phyloP scores from a whole-genome alignment of 768 basidiomycete species.

The Auriscalpium orientale region DNA sequence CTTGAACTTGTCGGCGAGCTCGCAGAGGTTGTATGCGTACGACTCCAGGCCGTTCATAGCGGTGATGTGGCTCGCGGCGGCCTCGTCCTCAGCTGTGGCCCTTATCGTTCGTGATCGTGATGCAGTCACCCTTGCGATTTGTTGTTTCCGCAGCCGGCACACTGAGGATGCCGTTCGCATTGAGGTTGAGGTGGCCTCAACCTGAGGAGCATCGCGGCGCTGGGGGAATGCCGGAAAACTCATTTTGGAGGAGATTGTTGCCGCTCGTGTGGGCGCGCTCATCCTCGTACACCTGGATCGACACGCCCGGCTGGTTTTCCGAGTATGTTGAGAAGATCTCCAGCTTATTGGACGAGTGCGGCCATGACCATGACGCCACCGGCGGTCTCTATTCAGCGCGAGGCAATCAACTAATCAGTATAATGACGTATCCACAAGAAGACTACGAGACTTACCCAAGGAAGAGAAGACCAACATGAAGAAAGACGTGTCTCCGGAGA shows the following conservation, averaged over 20 bases:
- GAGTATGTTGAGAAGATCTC: slow-evolving; percentile 48
- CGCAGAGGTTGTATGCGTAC: slow-evolving; percentile 91
- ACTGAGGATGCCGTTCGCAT: slow-evolving; percentile 43
- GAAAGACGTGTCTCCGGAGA: slow-evolving; percentile 93
- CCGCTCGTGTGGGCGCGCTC: slow-evolving; percentile 40
- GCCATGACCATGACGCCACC: slow-evolving; percentile 54
- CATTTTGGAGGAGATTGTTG: slow-evolving; percentile 41
- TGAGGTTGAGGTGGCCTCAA: slow-evolving; percentile 38
- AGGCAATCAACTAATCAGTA: too few species aligned
- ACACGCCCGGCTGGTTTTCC: slow-evolving; percentile 42
- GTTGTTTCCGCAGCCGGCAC: slow-evolving; percentile 33
- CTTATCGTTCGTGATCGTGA: slow-evolving; percentile 95
- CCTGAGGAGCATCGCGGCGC: slow-evolving; percentile 44
- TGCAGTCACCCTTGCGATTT: slow-evolving; percentile 91
- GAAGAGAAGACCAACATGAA: slow-evolving; percentile 87
- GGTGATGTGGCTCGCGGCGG: slow-evolving; percentile 71
- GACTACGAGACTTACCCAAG: slow-evolving; percentile 38
- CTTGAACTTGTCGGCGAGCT: slow-evolving; percentile 84
- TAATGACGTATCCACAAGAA: too few species aligned
- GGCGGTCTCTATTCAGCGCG: slow-evolving; percentile 56
- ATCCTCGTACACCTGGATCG: slow-evolving; percentile 28
- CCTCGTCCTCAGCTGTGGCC: slow-evolving; percentile 85
- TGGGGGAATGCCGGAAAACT: slow-evolving; percentile 37
- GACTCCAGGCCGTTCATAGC: slow-evolving; percentile 93
- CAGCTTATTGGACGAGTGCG: slow-evolving; percentile 56